Percentiles rank a stretch among this genome's conserved stretches.
These are phyloP conservation scores for Desmodesmus armatus DNA, from an alignment of 139 green algal species.

Conservation along the genomic window DNA sequence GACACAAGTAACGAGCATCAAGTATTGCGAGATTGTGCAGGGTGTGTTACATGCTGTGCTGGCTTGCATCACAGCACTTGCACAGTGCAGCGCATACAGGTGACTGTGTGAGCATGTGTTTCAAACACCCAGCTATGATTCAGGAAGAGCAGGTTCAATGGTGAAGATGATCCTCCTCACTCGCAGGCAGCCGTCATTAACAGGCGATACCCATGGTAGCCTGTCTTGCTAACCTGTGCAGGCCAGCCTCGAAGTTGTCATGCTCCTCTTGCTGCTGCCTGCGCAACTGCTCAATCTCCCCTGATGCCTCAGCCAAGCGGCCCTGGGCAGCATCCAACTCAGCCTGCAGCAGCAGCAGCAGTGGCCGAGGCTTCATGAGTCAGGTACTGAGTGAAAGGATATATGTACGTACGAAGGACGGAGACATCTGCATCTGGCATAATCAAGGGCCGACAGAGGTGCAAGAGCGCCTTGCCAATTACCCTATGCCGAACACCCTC, in stretches of 20 bases:
- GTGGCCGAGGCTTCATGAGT: too few relatives aligned
- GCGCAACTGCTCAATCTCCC: constrained; percentile 1
- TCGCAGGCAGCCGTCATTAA: too few relatives aligned
- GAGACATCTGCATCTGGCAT: too few relatives aligned
- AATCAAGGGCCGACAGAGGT: too few relatives aligned
- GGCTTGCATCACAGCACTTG: neutral
- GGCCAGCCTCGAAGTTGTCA: constrained; percentile 6
- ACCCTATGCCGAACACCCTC: too few relatives aligned
- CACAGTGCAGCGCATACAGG: neutral
- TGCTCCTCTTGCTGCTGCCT: constrained; percentile 14
- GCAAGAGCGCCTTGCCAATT: too few relatives aligned
- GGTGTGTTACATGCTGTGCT: neutral
- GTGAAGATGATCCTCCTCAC: too few relatives aligned
- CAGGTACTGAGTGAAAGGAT: too few relatives aligned
- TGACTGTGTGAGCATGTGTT: neutral
- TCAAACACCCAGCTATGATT: neutral
- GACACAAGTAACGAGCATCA: neutral
- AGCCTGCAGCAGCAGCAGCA: neutral
- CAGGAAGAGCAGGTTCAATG: too few relatives aligned
- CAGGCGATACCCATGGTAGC: too few relatives aligned
- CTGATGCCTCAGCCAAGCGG: constrained; percentile 3
- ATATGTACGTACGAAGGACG: too few relatives aligned
- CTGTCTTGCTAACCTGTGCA: constrained; percentile 26
- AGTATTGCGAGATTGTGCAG: neutral
- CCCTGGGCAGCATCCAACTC: neutral